phyloP scores from a whole-genome alignment of 2,329 filamentous ascomycete genomes.

The Fusarium xylarioides region DNA sequence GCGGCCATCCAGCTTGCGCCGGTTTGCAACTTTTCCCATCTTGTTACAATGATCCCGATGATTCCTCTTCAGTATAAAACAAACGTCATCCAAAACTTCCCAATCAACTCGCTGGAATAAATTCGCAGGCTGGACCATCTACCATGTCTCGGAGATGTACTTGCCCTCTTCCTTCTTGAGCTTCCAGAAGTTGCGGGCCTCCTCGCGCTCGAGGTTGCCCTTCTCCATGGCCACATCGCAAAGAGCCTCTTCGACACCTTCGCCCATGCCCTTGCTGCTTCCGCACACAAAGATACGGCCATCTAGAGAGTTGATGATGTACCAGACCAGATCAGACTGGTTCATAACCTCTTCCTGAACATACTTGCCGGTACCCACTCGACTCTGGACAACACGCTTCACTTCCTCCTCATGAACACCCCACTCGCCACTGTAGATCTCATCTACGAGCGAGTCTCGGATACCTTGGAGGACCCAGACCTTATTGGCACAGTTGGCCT shows the following conservation, averaged over 20 bases:
- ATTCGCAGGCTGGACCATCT: not conserved
- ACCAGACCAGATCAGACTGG: constrained; percentile 98
- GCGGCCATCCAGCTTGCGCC: constrained; percentile 33
- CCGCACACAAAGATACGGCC: constrained; percentile 97
- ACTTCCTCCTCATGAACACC: constrained; percentile 90
- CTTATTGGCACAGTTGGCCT: constrained; percentile 96
- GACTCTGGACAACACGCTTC: constrained; percentile 82
- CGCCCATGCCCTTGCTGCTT: constrained; percentile 95
- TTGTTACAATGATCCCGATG: not conserved
- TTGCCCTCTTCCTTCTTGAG: constrained; percentile 92
- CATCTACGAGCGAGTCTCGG: constrained; percentile 92
- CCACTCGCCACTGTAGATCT: constrained; percentile 96
- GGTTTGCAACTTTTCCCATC: constrained; percentile 8
- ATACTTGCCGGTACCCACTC: constrained; percentile 82
- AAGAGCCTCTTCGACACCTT: constrained; percentile 89
- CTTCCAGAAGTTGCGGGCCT: constrained; percentile 88
- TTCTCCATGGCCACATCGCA: constrained; percentile 93
- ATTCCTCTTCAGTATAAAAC: not conserved
- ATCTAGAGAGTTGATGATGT: constrained; percentile 95
- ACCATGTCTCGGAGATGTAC: constrained; percentile 90
- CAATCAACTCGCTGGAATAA: not conserved
- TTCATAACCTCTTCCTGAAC: constrained; percentile 94
- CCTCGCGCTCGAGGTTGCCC: constrained; percentile 83
- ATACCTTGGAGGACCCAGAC: constrained; percentile 96
- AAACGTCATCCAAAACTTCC: not conserved